A percentile compares a stretch with the other conserved stretches of the same genome.
These are phyloP conservation scores for Neobulgaria alba DNA, from an alignment of 2,329 filamentous ascomycete species.

Conservation along the genomic window DNA sequence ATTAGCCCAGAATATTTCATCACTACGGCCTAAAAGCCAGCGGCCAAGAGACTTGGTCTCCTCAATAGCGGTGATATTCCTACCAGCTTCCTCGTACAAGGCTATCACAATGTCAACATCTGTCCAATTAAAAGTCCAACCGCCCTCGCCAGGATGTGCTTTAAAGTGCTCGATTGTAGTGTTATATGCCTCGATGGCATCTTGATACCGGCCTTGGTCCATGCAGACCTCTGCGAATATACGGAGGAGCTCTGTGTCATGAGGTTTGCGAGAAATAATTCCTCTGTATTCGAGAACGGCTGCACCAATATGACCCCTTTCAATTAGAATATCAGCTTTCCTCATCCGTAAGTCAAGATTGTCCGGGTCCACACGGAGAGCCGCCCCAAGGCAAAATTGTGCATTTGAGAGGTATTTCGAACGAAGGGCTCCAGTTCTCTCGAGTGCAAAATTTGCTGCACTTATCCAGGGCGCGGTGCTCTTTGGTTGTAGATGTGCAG, in stretches of 20 bases:
- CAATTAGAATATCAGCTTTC: constrained; percentile 49
- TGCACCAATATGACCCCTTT: constrained; percentile 43
- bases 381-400: constrained; percentile 50
- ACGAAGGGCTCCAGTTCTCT: constrained; percentile 2
- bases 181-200: constrained; percentile 29
- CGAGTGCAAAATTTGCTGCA: constrained; percentile 9
- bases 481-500: constrained; percentile 54
- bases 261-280: constrained; percentile 39
- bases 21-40: constrained; percentile 70
- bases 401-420: constrained; percentile 35
- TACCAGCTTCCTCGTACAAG: constrained; percentile 57
- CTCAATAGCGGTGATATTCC: constrained; percentile 56
- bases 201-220: constrained; percentile 25
- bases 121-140: constrained; percentile 49
- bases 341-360: constrained; percentile 47
- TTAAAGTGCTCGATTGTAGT: constrained; percentile 26
- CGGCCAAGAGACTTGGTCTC: constrained; percentile 66
- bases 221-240: constrained; percentile 29
- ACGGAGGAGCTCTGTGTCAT: constrained; percentile 35
- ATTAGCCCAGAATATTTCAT: constrained; percentile 71
- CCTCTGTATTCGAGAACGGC: constrained; percentile 50
- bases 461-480: constrained; percentile 50
- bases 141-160: constrained; percentile 6
- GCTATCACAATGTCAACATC: constrained; percentile 82
- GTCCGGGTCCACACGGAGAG: constrained; percentile 46